phyloP scores from a whole-genome alignment of 1,139 yeast genomes.

The Yamadazyma triangularis region DNA sequence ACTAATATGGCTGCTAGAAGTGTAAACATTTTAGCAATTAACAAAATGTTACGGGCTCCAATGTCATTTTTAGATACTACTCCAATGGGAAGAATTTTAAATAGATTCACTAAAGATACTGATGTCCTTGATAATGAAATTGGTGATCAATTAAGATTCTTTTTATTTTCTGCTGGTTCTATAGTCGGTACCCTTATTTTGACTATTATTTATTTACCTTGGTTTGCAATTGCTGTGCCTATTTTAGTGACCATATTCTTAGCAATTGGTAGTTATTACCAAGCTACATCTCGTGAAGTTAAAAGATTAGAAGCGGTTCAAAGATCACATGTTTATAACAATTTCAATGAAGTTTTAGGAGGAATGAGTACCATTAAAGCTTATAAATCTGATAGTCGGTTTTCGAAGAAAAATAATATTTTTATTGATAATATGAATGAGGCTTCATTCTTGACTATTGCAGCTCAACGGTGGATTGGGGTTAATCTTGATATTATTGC shows the following conservation, averaged over 20 bases:
- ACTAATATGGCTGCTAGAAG: slow-evolving; percentile 45
- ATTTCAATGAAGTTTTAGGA: slow-evolving; percentile 69
- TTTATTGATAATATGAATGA: slow-evolving; percentile 67
- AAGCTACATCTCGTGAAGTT: slow-evolving; percentile 73
- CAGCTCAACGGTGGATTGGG: slow-evolving; percentile 79
- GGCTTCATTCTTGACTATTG: slow-evolving; percentile 64
- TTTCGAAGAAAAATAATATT: slow-evolving; percentile 44
- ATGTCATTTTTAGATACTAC: slow-evolving; percentile 59
- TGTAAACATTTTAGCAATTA: slow-evolving; percentile 48
- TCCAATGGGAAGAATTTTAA: slow-evolving; percentile 60
- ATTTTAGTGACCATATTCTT: slow-evolving; percentile 23
- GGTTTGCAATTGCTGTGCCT: slow-evolving; percentile 32
- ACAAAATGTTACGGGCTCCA: slow-evolving; percentile 57
- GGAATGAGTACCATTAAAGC: slow-evolving; percentile 74
- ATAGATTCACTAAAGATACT: slow-evolving; percentile 75
- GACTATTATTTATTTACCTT: slow-evolving; percentile 70
- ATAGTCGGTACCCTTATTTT: slow-evolving; percentile 64
- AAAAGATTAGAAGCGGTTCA: slow-evolving; percentile 77
- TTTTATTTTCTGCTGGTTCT: slow-evolving; percentile 41
- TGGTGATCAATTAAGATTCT: slow-evolving; percentile 56
- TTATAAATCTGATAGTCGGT: slow-evolving; percentile 48
- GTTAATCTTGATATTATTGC: slow-evolving; percentile 62
- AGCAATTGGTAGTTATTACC: slow-evolving; percentile 45
- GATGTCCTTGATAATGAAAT: slow-evolving; percentile 79
- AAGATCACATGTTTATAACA: slow-evolving; percentile 72